Conservation (phyloP, 2,329 filamentous ascomycete genomes). For the Zymoseptoria passerinii region DNA sequence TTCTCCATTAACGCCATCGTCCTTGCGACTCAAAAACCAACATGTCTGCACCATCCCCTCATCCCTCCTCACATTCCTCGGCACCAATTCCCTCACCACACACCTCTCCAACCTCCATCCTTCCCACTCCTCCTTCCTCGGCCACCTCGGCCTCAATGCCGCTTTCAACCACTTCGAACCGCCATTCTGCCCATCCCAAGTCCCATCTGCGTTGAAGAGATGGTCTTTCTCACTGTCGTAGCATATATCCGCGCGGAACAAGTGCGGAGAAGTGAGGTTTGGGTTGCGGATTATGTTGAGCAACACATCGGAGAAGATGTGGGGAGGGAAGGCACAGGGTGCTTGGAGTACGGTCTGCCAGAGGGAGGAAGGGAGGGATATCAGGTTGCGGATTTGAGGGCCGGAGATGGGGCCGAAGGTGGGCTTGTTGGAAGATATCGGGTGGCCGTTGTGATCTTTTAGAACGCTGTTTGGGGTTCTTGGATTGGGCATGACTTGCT, state of each 20-base stretch:
- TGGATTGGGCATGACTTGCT: background rate
- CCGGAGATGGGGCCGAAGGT: constrained; percentile 28
- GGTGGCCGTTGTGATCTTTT: background rate
- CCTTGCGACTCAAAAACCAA: constrained; percentile 47
- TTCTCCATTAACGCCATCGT: constrained; percentile 13
- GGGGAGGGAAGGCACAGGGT: constrained; percentile 53
- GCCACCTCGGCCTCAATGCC: constrained; percentile 28
- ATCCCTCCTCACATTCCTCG: constrained; percentile 72
- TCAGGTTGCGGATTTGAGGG: constrained; percentile 11
- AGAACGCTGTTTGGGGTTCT: background rate
- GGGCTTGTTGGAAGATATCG: constrained; percentile 6
- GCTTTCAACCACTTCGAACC: constrained; percentile 37
- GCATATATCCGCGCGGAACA: constrained; percentile 70
- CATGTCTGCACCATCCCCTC: constrained; percentile 73
- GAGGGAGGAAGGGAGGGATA: constrained; percentile 18
- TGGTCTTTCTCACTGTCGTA: constrained; percentile 40
- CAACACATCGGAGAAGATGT: constrained; percentile 60
- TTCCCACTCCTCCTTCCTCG: constrained; percentile 5
- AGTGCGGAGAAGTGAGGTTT: constrained; percentile 68
- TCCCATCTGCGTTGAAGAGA: constrained; percentile 27
- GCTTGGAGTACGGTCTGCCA: constrained; percentile 24
- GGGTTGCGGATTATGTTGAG: constrained; percentile 68
- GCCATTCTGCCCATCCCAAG: constrained; percentile 1
- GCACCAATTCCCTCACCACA: constrained; percentile 70
- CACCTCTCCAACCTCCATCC: constrained; percentile 46